Evolutionary conservation across 1,139 yeast species (phyloP).

Genomic region (Geotrichum europaeum): DNA sequence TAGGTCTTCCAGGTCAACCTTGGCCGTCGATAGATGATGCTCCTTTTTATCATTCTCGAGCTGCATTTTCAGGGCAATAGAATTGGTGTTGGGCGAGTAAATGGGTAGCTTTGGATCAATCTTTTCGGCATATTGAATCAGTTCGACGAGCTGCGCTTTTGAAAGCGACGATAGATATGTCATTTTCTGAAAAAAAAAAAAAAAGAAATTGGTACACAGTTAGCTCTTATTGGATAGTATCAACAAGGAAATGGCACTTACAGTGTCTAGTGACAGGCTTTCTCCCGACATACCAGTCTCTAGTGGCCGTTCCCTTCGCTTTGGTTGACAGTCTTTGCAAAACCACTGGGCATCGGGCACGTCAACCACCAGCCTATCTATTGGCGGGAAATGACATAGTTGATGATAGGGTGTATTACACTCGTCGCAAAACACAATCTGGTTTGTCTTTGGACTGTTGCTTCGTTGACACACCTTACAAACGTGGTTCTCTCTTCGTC

Average conservation of each 20-base stretch:
- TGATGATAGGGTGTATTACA: slow-evolving; percentile 42
- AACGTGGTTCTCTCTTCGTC: slow-evolving; percentile 32
- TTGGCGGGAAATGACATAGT: slow-evolving; percentile 40
- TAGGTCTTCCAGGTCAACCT: slow-evolving; percentile 33
- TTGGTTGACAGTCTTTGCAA: slow-evolving; percentile 38
- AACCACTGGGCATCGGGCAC: slow-evolving; percentile 44
- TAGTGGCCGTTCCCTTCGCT: slow-evolving; percentile 35
- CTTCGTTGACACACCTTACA: slow-evolving; percentile 40
- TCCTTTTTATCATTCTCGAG: slow-evolving; percentile 34
- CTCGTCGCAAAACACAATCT: slow-evolving; percentile 41
- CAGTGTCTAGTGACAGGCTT: slow-evolving; percentile 33
- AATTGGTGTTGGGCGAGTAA: slow-evolving; percentile 35
- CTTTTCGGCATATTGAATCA: slow-evolving; percentile 37
- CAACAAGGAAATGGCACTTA: slow-evolving; percentile 9
- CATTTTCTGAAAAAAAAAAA: slow-evolving; percentile 28
- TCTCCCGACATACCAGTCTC: slow-evolving; percentile 39
- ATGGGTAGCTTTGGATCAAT: slow-evolving; percentile 35
- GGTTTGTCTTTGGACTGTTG: slow-evolving; percentile 37
- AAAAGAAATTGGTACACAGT: background rate
- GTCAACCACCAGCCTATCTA: slow-evolving; percentile 39
- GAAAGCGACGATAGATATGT: slow-evolving; percentile 39
- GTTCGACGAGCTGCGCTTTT: slow-evolving; percentile 39
- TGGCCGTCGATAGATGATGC: slow-evolving; percentile 20
- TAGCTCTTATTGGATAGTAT: background rate
- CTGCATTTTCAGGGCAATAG: slow-evolving; percentile 34